Evolutionary conservation across 1,284 basidiomycete species (phyloP).

Genomic region (Cutaneotrichosporon mucoides): DNA sequence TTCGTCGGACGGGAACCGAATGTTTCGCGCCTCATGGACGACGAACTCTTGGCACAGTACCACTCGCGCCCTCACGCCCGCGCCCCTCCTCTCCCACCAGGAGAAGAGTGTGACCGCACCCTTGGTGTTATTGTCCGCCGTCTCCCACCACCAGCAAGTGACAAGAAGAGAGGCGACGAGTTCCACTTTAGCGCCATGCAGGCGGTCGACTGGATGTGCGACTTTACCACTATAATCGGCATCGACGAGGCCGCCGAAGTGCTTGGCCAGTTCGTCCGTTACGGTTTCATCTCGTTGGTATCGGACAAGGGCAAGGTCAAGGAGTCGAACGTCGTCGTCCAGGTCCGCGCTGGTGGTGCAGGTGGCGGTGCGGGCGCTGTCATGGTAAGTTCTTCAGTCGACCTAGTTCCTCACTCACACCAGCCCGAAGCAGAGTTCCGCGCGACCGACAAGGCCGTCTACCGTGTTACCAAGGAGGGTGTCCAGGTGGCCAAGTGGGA

Average conservation of each 20-base stretch:
- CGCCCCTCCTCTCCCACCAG: constrained; percentile 23
- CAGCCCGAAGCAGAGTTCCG: constrained; percentile 84
- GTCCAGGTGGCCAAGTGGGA: constrained; percentile 80
- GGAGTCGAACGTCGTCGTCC: constrained; percentile 83
- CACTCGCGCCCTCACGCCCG: constrained; percentile 37
- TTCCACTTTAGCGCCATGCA: constrained; percentile 80
- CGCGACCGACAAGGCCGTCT: constrained; percentile 89
- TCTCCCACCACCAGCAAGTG: constrained; percentile 8
- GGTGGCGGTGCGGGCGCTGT: constrained; percentile 43
- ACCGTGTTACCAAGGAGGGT: constrained; percentile 89
- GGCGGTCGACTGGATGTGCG: constrained; percentile 94
- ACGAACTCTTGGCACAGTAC: constrained; percentile 45
- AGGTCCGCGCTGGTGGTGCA: constrained; percentile 54
- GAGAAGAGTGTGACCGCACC: constrained; percentile 50
- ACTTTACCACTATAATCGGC: constrained; percentile 94
- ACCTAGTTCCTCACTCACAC: too few species aligned
- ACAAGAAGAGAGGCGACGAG: constrained; percentile 49
- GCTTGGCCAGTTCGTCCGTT: constrained; percentile 94
- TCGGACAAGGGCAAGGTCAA: constrained; percentile 63
- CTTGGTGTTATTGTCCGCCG: constrained; percentile 48
- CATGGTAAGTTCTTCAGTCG: constrained; percentile 13
- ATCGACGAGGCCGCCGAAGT: constrained; percentile 96
- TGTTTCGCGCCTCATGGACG: constrained; percentile 52
- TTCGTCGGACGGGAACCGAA: constrained; percentile 86
- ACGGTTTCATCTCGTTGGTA: constrained; percentile 81